A percentile compares a stretch with the other conserved stretches of the same genome.
These are phyloP conservation scores for Malus domestica DNA, from an alignment of 306 rosid species.

Conservation along the genomic window ASM211411v1 NC_041802.1:7782501-7783000, in stretches of 20 bases:
- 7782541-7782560: too few relatives aligned
- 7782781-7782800: neutral
- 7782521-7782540: too few relatives aligned
- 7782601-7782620: too few relatives aligned
- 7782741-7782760: neutral
- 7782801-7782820: neutral
- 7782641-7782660: too few relatives aligned
- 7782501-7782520: too few relatives aligned
- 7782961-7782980: slow-evolving; percentile 15
- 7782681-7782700: neutral
- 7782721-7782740: slow-evolving; percentile 1
- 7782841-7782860: neutral
- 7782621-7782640: too few relatives aligned
- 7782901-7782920: neutral
- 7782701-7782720: neutral
- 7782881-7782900: slow-evolving; percentile 6
- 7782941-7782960: slow-evolving; percentile 13
- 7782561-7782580: too few relatives aligned
- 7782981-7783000: slow-evolving; percentile 23
- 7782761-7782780: neutral
- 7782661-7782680: neutral
- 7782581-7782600: too few relatives aligned
- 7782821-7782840: neutral
- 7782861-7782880: neutral
- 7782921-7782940: slow-evolving; percentile 5